Base-by-base conservation (phyloP, 1,139 yeast genomes). In the Saccharomyces hybrid region DNA sequence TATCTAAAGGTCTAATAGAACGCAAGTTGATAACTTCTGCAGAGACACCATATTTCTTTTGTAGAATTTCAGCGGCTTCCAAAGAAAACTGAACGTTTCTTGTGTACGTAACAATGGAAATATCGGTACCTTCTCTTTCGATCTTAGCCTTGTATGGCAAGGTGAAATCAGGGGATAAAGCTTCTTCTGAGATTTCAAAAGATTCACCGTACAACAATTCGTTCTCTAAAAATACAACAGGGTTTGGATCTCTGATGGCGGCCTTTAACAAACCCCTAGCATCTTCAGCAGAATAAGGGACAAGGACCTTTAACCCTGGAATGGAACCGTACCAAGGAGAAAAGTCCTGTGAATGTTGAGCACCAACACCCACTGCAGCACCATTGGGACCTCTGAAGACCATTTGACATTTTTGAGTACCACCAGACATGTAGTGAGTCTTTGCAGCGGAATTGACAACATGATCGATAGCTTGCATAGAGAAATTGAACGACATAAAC, bases 361-460 rank as follows among this genome's bases (percentile, higher is more conserved):
- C 99, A 66, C 83, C 99, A 66, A 93, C 99, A 81, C 99, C 98
- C 51, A 97, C 97, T 65, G 99, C 97, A 52, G 99, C 97, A 75
- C 99, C 99, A 75, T 95, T 95, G 60, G 99, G 98, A 69, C 99
- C 99, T 77, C 99, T 86, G 81, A 95, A 95, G 53, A 96, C 91
- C 70, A 93, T 88, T 75, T 88, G 91, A 79, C 97, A 91, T 59
- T 91, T 91, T 76, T 91, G 97, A 62, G 84, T 87, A 79, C 99
- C 99, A 73, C 99, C 99, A 60, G 97, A 88, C 99, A 93, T 93
- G 78, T 93, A 93, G 75, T 84, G 88, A 51, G 99, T 93, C 81
- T 93, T 95, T 59, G 98, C 99, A 58, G 97, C 99, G 56, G 98
- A 91, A 81, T 93, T 93, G 76, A 93, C 82, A 73, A 93, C 93